Conservation (phyloP, 768 basidiomycete species). For the Lyophyllum atratum region DNA sequence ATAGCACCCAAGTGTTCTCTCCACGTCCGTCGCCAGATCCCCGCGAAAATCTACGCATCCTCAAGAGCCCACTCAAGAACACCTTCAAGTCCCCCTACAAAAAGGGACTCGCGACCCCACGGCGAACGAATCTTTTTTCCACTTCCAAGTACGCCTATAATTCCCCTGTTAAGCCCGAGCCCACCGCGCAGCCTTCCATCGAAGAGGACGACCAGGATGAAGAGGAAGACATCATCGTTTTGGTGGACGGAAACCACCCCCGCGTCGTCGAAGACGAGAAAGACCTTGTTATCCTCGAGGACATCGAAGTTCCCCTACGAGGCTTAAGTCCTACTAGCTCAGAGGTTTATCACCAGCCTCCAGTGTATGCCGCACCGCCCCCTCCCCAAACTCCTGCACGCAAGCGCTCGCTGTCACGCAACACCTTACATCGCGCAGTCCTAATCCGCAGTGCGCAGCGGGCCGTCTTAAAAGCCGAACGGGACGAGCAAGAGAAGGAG, state of each 20-base stretch:
- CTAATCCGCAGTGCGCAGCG: slow-evolving; percentile 71
- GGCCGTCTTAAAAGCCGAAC: slow-evolving; percentile 51
- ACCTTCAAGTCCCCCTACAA: slow-evolving; percentile 34
- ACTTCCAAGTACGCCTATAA: slow-evolving; percentile 1
- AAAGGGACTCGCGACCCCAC: background rate
- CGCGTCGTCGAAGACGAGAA: slow-evolving; percentile 69
- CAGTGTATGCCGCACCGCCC: slow-evolving; percentile 13
- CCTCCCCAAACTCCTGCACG: slow-evolving; percentile 38
- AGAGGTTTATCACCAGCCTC: slow-evolving; percentile 17
- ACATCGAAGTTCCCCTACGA: slow-evolving; percentile 42
- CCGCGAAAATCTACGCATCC: slow-evolving; percentile 60
- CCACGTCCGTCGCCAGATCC: slow-evolving; percentile 63
- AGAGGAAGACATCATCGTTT: slow-evolving; percentile 51
- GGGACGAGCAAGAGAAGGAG: slow-evolving; percentile 51
- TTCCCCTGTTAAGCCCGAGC: slow-evolving; percentile 9
- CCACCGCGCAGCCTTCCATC: background rate
- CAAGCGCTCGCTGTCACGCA: slow-evolving; percentile 39
- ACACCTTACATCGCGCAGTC: slow-evolving; percentile 68
- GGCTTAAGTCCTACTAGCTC: slow-evolving; percentile 16
- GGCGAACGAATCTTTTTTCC: slow-evolving; percentile 9
- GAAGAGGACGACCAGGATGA: slow-evolving; percentile 28
- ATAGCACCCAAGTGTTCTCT: slow-evolving; percentile 72
- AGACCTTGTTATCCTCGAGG: slow-evolving; percentile 73
- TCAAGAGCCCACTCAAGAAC: slow-evolving; percentile 58
- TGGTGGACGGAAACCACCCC: slow-evolving; percentile 68